Conservation (phyloP, 2,329 filamentous ascomycete species). For the Aspergillus sp. region DNA sequence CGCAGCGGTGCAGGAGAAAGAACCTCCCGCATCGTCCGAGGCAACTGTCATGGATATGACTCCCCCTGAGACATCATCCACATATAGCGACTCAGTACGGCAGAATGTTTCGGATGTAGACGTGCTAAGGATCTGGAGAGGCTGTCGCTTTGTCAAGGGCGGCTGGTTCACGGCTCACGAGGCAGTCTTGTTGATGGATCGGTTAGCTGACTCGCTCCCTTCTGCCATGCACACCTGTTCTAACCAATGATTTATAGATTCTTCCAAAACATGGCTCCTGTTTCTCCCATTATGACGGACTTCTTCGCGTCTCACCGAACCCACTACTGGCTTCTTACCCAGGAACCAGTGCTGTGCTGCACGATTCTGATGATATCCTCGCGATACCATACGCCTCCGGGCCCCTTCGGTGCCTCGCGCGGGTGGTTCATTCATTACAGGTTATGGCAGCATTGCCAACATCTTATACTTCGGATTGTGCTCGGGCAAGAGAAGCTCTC, state of each 20-base stretch:
- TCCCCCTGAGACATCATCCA: neutral
- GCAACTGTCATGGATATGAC: too few relatives aligned
- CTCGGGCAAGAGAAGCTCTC: constrained; percentile 44
- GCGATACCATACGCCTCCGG: constrained; percentile 35
- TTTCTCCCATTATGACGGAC: constrained; percentile 41
- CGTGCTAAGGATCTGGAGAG: constrained; percentile 38
- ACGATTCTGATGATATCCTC: constrained; percentile 46
- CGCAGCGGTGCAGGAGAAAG: constrained; percentile 33
- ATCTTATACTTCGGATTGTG: constrained; percentile 42
- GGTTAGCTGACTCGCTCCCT: constrained; percentile 19
- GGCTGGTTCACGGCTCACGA: constrained; percentile 47
- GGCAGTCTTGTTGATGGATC: constrained; percentile 41
- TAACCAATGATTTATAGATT: constrained; percentile 23
- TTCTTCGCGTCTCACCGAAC: constrained; percentile 40
- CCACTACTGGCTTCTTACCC: constrained; percentile 39
- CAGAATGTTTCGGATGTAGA: constrained; percentile 14
- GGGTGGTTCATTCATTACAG: constrained; percentile 43
- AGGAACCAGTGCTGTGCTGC: constrained; percentile 44
- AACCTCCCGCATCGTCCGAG: constrained; percentile 18
- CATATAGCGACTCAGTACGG: constrained; percentile 2
- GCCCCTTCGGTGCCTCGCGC: constrained; percentile 33
- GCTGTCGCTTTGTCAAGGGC: constrained; percentile 43
- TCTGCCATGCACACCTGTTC: neutral
- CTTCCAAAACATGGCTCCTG: constrained; percentile 38
- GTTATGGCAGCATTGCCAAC: constrained; percentile 45